Conservation (phyloP, 2,329 filamentous ascomycete species). For the Penicillium verrucosum region DNA sequence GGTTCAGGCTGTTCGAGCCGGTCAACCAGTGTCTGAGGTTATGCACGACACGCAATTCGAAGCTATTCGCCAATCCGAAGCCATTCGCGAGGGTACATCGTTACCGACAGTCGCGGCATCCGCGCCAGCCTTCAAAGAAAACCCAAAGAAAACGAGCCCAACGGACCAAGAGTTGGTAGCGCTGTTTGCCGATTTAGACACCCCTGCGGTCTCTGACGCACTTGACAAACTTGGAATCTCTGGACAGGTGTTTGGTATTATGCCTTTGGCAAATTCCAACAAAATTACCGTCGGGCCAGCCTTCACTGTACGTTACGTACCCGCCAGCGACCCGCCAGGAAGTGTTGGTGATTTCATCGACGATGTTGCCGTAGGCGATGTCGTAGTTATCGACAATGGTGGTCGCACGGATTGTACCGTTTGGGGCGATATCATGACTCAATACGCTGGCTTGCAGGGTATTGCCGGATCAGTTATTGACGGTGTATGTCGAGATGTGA, state of each 20-base stretch:
- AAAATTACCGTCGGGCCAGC: constrained; percentile 33
- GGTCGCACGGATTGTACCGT: constrained; percentile 37
- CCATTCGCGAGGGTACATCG: constrained; percentile 3
- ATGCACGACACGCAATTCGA: constrained; percentile 24
- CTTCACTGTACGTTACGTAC: constrained; percentile 34
- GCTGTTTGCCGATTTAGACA: constrained; percentile 18
- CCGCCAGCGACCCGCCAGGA: constrained; percentile 19
- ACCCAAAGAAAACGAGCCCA: constrained; percentile 7
- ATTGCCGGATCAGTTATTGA: constrained; percentile 36
- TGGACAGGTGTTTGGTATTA: constrained; percentile 19
- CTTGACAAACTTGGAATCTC: constrained; percentile 22
- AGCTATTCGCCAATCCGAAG: constrained; percentile 20
- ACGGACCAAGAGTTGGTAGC: constrained; percentile 18
- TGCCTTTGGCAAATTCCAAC: constrained; percentile 25
- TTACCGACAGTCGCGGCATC: background rate
- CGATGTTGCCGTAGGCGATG: constrained; percentile 37
- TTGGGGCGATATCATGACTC: constrained; percentile 39
- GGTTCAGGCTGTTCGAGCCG: constrained; percentile 18
- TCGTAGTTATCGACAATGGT: constrained; percentile 35
- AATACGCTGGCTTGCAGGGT: constrained; percentile 31
- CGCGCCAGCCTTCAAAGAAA: background rate
- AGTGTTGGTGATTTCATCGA: constrained; percentile 36
- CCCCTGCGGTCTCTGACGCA: constrained; percentile 21
- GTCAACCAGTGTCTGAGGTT: constrained; percentile 17
- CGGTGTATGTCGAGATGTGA: constrained; percentile 34